phyloP scores from a whole-genome alignment of 2,329 filamentous ascomycete genomes.

The Talaromyces sp. region DNA sequence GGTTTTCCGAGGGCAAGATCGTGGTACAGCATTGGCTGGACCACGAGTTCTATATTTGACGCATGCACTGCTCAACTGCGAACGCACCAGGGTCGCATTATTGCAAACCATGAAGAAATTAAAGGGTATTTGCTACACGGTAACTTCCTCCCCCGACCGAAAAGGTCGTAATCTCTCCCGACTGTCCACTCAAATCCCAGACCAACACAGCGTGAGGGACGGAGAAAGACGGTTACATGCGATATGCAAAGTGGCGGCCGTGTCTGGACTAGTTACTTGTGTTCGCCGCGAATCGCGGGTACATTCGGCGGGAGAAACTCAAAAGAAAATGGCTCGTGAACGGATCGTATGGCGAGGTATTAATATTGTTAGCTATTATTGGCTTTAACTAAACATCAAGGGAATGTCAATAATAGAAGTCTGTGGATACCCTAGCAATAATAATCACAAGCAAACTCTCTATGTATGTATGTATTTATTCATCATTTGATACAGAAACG shows the following conservation, averaged over 20 bases:
- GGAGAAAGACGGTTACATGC: not conserved
- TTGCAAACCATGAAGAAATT: not conserved
- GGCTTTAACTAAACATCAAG: not conserved
- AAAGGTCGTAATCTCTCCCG: not conserved
- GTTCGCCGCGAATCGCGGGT: not conserved
- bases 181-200: not conserved
- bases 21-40: slow-evolving; percentile 78
- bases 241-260: not conserved
- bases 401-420: not conserved
- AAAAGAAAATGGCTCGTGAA: not conserved
- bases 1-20: slow-evolving; percentile 69
- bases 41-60: slow-evolving; percentile 62
- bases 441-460: not conserved
- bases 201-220: not conserved
- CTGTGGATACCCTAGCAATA: not conserved
- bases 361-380: not conserved
- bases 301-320: not conserved
- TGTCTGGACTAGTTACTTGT: not conserved
- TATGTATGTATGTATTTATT: not conserved
- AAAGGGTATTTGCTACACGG: not conserved
- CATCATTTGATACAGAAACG: not conserved
- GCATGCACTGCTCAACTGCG: not conserved
- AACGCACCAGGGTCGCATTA: not conserved
- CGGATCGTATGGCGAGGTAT: not conserved
- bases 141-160: not conserved